phyloP scores from a whole-genome alignment of 371 early-diverging fungal genomes.

The Mortierella sp. region DNA sequence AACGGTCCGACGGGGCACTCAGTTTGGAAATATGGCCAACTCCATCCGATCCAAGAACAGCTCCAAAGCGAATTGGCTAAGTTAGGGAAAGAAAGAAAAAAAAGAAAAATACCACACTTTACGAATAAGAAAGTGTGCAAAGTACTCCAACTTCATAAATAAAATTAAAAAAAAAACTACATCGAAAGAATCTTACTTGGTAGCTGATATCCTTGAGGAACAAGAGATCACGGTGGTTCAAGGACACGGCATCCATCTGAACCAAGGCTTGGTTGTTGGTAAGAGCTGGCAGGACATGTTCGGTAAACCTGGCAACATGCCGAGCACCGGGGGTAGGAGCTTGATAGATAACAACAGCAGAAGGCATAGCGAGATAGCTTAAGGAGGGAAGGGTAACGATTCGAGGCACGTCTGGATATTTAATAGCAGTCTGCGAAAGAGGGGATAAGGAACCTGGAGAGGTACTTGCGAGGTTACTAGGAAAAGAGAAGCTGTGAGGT shows the following conservation, averaged over 20 bases:
- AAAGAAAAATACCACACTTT: no score
- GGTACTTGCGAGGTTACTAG: no score
- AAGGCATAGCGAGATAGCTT: no score
- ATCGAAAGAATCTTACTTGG: neutral
- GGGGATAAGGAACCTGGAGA: no score
- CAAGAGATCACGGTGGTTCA: slow-evolving; percentile 63
- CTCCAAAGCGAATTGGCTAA: slow-evolving; percentile 24
- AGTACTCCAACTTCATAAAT: neutral
- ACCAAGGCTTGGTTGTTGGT: slow-evolving; percentile 56
- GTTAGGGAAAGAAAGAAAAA: neutral
- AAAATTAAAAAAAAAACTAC: neutral
- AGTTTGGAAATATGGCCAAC: slow-evolving; percentile 57
- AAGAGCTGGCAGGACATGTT: neutral
- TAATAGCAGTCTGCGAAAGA: no score
- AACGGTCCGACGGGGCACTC: slow-evolving; percentile 5
- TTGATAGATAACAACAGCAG: no score
- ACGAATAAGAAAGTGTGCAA: no score
- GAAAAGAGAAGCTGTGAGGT: no score
- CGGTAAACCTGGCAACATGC: neutral
- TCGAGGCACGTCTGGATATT: no score
- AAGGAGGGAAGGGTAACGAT: no score
- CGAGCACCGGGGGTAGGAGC: no score
- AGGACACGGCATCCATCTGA: slow-evolving; percentile 64
- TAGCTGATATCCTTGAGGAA: slow-evolving; percentile 1
- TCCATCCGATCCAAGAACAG: slow-evolving; percentile 65